Base-by-base conservation (phyloP, 352 stramenopile genomes). In the Phytophthora fragariae region DNA sequence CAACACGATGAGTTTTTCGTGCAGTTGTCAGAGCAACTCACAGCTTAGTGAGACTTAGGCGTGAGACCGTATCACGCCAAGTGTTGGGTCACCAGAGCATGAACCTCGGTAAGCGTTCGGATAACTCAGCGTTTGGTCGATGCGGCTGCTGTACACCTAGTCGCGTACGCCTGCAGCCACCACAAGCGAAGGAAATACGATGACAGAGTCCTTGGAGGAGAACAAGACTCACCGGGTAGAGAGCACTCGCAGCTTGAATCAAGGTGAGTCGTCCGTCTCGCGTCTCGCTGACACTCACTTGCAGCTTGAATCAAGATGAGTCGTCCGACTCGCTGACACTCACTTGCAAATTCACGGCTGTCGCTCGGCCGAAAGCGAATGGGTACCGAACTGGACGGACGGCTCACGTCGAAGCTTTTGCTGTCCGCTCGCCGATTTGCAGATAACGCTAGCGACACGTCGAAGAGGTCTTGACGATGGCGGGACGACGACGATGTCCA, bases 401-500 rank as follows among this genome's bases (percentile, higher is more conserved):
- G 35, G 8, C 35, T 5, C 9, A 41, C n/a, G n/a, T 33, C 19
- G 19, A 31, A 33, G 47, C 47, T 8, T n/a, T 19, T 15, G 37
- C 37, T 50, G 44, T 24, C 10, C 44, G 44, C 44, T 21, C 6
- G 17, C 17, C 17, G 44, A 50, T 24, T 50, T 24, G 44, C 44
- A 50, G 8, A 15, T 50, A 50, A 50, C 29, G 29, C 29, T 31
- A 31, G 19, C 17, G 44, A 50, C 44, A 24, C 17, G 44, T 50
- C 44, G 15, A 50, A 50, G 44, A n/a, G 44, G 15, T 50, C 44
- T 50, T 50, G 44, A 50, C 44, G 41, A 21, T n/a, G 37, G 37
- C 44, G n/a, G 15, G 44, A 50, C 15, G 44, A 27, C 11, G 53
- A 69, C 46, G 41, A 70, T 64, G 41, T 65, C 54, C 54, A 70